These are phyloP conservation scores for Pyricularia sp. DNA, from an alignment of 2,329 filamentous ascomycete species.

Conservation along the genomic window DNA sequence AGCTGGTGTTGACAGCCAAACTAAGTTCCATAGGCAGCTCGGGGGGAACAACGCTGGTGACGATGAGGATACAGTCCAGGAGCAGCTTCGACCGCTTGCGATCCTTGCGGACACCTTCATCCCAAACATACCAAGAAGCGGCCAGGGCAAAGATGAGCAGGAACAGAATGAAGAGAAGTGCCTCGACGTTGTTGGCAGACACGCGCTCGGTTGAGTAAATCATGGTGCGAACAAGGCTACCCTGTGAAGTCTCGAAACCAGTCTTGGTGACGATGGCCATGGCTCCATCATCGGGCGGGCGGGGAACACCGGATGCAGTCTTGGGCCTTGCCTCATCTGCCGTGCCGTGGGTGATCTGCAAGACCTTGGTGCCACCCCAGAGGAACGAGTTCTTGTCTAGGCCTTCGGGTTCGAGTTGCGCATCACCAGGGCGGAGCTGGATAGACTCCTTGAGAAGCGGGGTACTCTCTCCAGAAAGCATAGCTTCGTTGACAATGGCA, in stretches of 20 bases:
- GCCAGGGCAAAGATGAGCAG: slow-evolving; percentile 91
- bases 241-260: slow-evolving; percentile 96
- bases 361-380: slow-evolving; percentile 92
- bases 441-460: slow-evolving; percentile 93
- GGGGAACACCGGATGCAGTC: slow-evolving; percentile 60
- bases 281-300: slow-evolving; percentile 86
- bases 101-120: slow-evolving; percentile 86
- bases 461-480: slow-evolving; percentile 97
- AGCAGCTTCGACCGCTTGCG: slow-evolving; percentile 95
- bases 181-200: slow-evolving; percentile 95
- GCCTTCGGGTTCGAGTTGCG: slow-evolving; percentile 70
- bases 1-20: slow-evolving; percentile 91
- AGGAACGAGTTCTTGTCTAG: slow-evolving; percentile 95
- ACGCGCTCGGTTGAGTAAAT: slow-evolving; percentile 98
- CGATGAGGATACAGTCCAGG: slow-evolving; percentile 92
- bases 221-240: slow-evolving; percentile 95
- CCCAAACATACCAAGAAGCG: slow-evolving; percentile 98
- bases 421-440: slow-evolving; percentile 74
- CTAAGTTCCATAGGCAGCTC: slow-evolving; percentile 97
- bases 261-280: slow-evolving; percentile 94
- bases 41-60: slow-evolving; percentile 96
- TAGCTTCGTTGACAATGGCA: slow-evolving; percentile 97
- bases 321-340: slow-evolving; percentile 60
- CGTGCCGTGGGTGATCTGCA: slow-evolving; percentile 85
- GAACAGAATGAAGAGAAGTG: slow-evolving; percentile 95